Percentiles rank a stretch among this genome's conserved stretches.
phyloP scores from a whole-genome alignment of 1,139 yeast species.

The Saccharomyces uvarum region DNA sequence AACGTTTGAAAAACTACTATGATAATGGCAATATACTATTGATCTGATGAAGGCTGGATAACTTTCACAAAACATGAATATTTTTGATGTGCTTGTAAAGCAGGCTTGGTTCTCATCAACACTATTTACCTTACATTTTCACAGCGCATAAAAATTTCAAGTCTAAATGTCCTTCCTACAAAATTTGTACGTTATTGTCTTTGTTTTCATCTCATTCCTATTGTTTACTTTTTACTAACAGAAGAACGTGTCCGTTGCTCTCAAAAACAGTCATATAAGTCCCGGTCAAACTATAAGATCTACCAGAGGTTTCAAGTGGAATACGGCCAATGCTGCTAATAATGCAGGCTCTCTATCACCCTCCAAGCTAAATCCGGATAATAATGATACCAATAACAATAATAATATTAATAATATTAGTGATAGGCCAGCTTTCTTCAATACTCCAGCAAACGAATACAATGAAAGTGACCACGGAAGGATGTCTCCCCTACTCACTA shows the following conservation, averaged over 20 bases:
- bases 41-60: neutral
- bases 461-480: neutral
- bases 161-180: conserved; percentile 26
- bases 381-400: neutral
- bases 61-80: neutral
- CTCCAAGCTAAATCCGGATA: conserved; percentile 4
- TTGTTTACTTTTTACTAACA: conserved; percentile 3
- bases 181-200: conserved; percentile 21
- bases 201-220: neutral
- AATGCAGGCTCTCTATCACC: conserved; percentile 5
- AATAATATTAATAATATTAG: neutral
- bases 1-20: too few species aligned
- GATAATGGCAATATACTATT: too few species aligned
- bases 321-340: conserved; percentile 16
- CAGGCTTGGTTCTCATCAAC: neutral
- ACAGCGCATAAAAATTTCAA: neutral
- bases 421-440: neutral
- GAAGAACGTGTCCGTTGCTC: conserved; percentile 1
- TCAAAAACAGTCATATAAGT: conserved; percentile 23
- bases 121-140: neutral
- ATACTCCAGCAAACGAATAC: neutral
- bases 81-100: neutral
- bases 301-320: conserved; percentile 34
- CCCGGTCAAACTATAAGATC: conserved; percentile 34
- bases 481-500: conserved; percentile 1